phyloP scores from a whole-genome alignment of 2,329 filamentous ascomycete species.

The Coniella vitis region DNA sequence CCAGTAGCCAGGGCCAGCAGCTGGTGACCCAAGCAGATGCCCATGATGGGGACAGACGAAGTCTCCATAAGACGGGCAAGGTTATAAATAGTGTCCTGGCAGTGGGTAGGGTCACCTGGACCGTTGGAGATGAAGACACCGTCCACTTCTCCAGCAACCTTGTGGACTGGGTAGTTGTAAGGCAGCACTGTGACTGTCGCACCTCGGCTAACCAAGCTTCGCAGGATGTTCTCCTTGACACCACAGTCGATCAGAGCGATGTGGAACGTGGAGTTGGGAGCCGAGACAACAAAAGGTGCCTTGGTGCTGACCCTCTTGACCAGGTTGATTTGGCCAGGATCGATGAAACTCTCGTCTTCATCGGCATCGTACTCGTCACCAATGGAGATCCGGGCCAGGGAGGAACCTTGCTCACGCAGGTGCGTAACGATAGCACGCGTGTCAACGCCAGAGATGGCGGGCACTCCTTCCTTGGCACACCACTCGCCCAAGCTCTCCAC shows the following conservation, averaged over 20 bases:
- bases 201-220: slow-evolving; percentile 84
- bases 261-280: slow-evolving; percentile 75
- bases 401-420: slow-evolving; percentile 93
- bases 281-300: slow-evolving; percentile 91
- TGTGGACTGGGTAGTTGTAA: slow-evolving; percentile 96
- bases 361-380: slow-evolving; percentile 98
- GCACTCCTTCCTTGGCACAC: slow-evolving; percentile 94
- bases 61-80: slow-evolving; percentile 84
- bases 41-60: slow-evolving; percentile 89
- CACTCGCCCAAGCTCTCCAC: slow-evolving; percentile 89
- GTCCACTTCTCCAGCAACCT: slow-evolving; percentile 95
- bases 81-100: slow-evolving; percentile 89
- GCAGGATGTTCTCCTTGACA: slow-evolving; percentile 99
- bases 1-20: slow-evolving; percentile 85
- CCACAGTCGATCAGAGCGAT: slow-evolving; percentile 95
- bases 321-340: slow-evolving; percentile 93
- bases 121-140: slow-evolving; percentile 99
- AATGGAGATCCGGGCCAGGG: slow-evolving; percentile 86
- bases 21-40: slow-evolving; percentile 96
- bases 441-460: slow-evolving; percentile 93
- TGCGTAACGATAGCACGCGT: slow-evolving; percentile 94
- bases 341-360: slow-evolving; percentile 91
- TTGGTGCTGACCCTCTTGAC: slow-evolving; percentile 97
- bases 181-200: slow-evolving; percentile 92
- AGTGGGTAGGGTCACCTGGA: slow-evolving; percentile 95